A percentile compares a stretch with the other conserved stretches of the same genome.
Evolutionary conservation across 768 basidiomycete species (phyloP).

Genomic region (Boletus subcaerulescens): DNA sequence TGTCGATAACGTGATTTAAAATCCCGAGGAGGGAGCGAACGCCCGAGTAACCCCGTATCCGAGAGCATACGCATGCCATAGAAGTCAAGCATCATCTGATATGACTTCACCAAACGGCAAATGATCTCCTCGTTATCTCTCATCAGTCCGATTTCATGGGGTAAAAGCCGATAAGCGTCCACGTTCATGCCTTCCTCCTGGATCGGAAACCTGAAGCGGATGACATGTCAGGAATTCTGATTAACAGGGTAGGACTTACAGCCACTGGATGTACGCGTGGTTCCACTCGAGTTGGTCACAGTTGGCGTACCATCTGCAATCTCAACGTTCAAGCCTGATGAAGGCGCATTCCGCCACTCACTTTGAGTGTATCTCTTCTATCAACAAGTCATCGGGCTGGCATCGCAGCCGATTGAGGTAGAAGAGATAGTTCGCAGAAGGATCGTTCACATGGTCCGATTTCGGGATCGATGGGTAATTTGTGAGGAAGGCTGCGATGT

Average conservation of each 20-base stretch:
- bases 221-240: not conserved
- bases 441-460: conserved; percentile 6
- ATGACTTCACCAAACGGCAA: conserved; percentile 54
- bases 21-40: conserved; percentile 46
- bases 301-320: conserved; percentile 60
- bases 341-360: conserved; percentile 26
- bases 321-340: not conserved
- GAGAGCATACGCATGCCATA: conserved; percentile 68
- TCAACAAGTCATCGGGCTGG: conserved; percentile 55
- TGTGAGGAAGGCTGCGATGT: conserved; percentile 26
- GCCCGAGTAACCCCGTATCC: conserved; percentile 58
- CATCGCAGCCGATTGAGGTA: conserved; percentile 57
- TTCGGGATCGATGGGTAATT: conserved; percentile 19
- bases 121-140: conserved; percentile 47
- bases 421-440: conserved; percentile 53
- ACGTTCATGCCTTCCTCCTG: conserved; percentile 73
- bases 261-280: conserved; percentile 78
- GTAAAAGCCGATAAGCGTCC: conserved; percentile 62
- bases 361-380: conserved; percentile 64
- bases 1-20: conserved; percentile 59
- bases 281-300: conserved; percentile 60
- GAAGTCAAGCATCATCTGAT: conserved; percentile 75
- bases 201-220: conserved; percentile 57
- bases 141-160: conserved; percentile 60
- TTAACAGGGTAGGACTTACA: conserved; percentile 43